Conservation (phyloP, 2,329 filamentous ascomycete species). For the Epichloe uncinata region DNA sequence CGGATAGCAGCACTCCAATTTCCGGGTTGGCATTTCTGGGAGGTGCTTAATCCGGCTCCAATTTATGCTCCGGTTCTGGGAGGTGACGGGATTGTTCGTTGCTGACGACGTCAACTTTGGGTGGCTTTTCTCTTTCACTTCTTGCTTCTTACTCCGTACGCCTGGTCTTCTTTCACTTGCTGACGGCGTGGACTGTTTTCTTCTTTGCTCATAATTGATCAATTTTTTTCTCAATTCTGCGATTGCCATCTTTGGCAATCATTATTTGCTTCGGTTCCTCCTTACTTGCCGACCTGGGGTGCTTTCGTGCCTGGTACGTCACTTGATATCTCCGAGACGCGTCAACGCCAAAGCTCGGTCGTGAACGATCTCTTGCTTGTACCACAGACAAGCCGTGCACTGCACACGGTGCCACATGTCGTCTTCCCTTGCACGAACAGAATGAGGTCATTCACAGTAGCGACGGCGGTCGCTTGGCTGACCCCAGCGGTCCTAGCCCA, state of each 20-base stretch:
- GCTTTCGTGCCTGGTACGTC: neutral
- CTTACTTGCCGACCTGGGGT: neutral
- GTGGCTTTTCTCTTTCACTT: neutral
- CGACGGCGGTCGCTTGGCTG: constrained; percentile 8
- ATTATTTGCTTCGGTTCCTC: neutral
- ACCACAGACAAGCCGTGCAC: neutral
- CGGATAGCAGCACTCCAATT: too few species aligned
- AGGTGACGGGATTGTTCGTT: too few species aligned
- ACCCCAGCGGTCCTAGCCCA: constrained; percentile 12
- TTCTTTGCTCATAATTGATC: too few species aligned
- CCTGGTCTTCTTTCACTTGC: neutral
- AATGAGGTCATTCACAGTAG: constrained; percentile 14
- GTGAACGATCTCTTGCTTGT: neutral
- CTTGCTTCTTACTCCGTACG: neutral
- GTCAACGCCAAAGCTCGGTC: neutral
- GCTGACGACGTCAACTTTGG: neutral
- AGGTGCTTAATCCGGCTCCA: too few species aligned
- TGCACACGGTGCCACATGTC: neutral
- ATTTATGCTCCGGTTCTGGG: too few species aligned
- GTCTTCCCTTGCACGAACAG: neutral
- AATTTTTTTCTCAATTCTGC: too few species aligned
- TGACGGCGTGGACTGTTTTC: neutral
- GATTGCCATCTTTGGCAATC: too few species aligned
- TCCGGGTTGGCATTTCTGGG: too few species aligned
- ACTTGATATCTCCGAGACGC: neutral